These are phyloP conservation scores for Capsicum rhomboideum DNA, from an alignment of 257 asterid genomes.

Conservation along the genomic window DNA sequence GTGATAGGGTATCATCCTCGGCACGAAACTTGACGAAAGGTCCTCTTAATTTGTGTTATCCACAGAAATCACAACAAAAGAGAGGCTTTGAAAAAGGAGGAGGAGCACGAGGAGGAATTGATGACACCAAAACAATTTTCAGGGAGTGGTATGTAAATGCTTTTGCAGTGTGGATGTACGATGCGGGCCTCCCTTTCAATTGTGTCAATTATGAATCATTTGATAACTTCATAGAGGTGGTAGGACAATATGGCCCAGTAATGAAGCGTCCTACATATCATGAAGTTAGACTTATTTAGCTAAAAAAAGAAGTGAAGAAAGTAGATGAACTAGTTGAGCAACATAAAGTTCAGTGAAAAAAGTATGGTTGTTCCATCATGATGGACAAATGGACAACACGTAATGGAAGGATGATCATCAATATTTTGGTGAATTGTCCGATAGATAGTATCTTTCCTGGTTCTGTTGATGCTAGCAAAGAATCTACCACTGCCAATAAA, in stretches of 20 bases:
- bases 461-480: not conserved
- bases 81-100: not conserved
- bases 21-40: not conserved
- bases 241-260: not conserved
- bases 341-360: not conserved
- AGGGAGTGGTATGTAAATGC: not conserved
- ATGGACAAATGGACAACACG: not conserved
- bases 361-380: not conserved
- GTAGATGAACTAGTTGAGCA: not conserved
- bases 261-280: not conserved
- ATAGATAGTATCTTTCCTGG: not conserved
- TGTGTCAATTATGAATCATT: not conserved
- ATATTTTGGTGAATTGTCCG: not conserved
- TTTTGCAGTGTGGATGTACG: not conserved
- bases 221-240: not conserved
- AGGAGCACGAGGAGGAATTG: not conserved
- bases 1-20: no score
- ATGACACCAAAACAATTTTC: not conserved
- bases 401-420: not conserved
- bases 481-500: not conserved
- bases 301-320: not conserved
- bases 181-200: not conserved
- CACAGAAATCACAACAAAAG: not conserved
- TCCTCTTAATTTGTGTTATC: not conserved
- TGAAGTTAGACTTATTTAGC: not conserved